Conservation (phyloP, 2,329 filamentous ascomycete species). For the Ascochyta lentis region DNA sequence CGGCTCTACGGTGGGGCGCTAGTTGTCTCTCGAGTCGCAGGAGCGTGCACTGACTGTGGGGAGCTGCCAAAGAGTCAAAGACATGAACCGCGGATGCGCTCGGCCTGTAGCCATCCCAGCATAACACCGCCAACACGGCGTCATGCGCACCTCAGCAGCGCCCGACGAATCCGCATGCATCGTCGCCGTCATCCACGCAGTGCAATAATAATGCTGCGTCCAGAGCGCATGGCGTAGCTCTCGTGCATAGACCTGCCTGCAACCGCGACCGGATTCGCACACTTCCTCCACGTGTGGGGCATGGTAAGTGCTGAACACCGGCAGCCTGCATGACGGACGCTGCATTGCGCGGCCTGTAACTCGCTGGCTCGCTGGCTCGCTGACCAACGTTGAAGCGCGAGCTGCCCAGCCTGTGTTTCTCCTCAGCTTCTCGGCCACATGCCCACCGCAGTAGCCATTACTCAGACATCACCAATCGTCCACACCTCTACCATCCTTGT, state of each 20-base stretch:
- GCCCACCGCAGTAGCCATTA: conserved; percentile 23
- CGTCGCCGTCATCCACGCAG: not conserved
- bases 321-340: conserved; percentile 8
- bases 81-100: not conserved
- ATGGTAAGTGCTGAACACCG: conserved; percentile 1
- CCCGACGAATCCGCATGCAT: conserved; percentile 1
- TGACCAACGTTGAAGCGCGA: conserved; percentile 1
- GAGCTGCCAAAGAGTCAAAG: not conserved
- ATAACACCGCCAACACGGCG: not conserved
- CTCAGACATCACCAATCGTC: conserved; percentile 45
- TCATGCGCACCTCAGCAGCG: not conserved
- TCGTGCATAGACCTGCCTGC: not conserved
- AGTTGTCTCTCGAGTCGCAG: conserved; percentile 1
- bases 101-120: not conserved
- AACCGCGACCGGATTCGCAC: conserved; percentile 1
- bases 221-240: not conserved
- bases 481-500: not conserved
- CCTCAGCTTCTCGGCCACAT: conserved; percentile 16
- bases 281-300: conserved; percentile 10
- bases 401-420: not conserved
- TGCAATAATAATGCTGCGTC: not conserved
- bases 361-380: not conserved
- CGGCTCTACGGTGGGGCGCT: conserved; percentile 18
- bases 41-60: conserved; percentile 9
- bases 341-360: not conserved